Conservation (phyloP, 495 filamentous ascomycete species). For the Mycothermus thermophilus region DNA sequence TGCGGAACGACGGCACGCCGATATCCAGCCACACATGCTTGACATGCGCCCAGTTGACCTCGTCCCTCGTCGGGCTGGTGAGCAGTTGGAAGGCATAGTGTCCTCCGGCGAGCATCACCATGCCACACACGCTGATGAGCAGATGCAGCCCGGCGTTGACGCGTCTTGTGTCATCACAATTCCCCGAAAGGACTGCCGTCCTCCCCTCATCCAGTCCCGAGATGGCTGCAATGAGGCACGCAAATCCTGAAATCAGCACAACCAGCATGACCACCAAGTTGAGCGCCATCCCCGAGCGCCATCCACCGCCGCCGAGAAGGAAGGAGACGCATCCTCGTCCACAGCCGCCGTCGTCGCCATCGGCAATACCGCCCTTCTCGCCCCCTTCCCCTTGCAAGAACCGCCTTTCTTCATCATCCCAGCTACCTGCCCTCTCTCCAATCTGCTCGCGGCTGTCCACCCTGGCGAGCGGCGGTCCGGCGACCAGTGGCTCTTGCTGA, state of each 20-base stretch:
- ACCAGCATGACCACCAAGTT: slow-evolving; percentile 23
- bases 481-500: too few species aligned
- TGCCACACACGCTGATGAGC: slow-evolving; percentile 22
- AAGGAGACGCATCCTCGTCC: too few species aligned
- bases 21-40: slow-evolving; percentile 39
- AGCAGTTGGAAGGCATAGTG: slow-evolving; percentile 40
- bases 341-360: background rate
- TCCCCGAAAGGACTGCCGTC: slow-evolving; percentile 22
- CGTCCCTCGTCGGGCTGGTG: slow-evolving; percentile 36
- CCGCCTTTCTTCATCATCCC: slow-evolving; percentile 4
- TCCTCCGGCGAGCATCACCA: slow-evolving; percentile 27
- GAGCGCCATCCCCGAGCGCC: slow-evolving; percentile 28
- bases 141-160: slow-evolving; percentile 26
- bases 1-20: slow-evolving; percentile 36
- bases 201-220: slow-evolving; percentile 17
- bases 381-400: slow-evolving; percentile 3
- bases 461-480: background rate
- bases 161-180: slow-evolving; percentile 18
- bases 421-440: background rate
- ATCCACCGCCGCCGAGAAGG: slow-evolving; percentile 9
- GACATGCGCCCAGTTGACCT: slow-evolving; percentile 35
- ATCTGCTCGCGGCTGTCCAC: slow-evolving; percentile 1
- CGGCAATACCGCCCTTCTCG: slow-evolving; percentile 11
- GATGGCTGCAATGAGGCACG: slow-evolving; percentile 26
- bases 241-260: slow-evolving; percentile 25